phyloP scores from a whole-genome alignment of 2,329 filamentous ascomycete species.

The Colletotrichum kahawae region DNA sequence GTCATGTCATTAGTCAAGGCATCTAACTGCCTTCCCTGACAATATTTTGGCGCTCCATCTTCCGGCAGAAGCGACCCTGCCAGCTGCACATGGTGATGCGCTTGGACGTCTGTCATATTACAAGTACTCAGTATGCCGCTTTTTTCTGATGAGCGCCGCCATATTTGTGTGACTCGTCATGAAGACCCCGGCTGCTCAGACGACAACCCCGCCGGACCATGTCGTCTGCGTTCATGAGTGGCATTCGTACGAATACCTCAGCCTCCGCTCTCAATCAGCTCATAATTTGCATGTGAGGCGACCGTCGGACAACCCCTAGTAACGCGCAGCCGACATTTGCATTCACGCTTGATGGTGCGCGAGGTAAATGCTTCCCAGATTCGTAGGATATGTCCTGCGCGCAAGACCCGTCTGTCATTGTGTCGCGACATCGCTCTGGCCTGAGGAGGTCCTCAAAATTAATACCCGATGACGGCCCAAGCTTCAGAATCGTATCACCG shows the following conservation, averaged over 20 bases:
- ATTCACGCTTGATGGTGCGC: background rate
- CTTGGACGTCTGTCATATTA: conserved; percentile 2
- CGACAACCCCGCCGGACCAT: background rate
- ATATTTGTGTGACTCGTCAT: background rate
- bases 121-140: background rate
- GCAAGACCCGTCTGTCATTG: background rate
- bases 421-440: background rate
- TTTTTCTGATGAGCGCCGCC: background rate
- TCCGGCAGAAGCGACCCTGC: background rate
- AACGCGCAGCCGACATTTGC: background rate
- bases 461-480: background rate
- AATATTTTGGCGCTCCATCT: background rate
- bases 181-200: background rate
- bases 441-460: background rate
- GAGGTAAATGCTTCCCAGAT: background rate
- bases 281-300: background rate
- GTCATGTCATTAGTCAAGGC: background rate
- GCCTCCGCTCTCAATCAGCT: background rate
- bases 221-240: background rate
- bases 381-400: background rate
- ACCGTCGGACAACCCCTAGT: background rate
- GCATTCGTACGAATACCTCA: background rate
- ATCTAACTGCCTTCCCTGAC: background rate
- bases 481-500: background rate
- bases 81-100: background rate